Percentiles rank a stretch among this genome's conserved stretches.
Conservation (phyloP, 2,329 filamentous ascomycete species). For the Penicillium sp. region DNA sequence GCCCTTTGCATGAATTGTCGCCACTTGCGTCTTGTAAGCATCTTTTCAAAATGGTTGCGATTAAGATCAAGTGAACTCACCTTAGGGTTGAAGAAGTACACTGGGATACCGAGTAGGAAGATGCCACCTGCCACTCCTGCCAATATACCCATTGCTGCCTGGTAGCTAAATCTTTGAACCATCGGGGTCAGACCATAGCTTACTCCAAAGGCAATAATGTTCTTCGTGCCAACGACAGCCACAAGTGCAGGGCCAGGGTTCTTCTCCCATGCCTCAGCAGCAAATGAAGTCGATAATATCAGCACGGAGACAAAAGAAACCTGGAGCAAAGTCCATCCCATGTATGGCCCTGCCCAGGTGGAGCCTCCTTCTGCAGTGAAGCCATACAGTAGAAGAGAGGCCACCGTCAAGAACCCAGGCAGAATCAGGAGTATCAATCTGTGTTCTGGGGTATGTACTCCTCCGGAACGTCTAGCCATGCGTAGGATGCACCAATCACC, state of each 20-base stretch:
- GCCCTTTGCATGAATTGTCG: conserved; percentile 12
- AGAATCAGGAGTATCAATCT: no score
- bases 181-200: conserved; percentile 30
- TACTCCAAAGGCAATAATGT: conserved; percentile 25
- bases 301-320: conserved; percentile 27
- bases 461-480: no score
- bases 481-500: no score
- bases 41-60: not conserved
- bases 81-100: conserved; percentile 25
- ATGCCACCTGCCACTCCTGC: conserved; percentile 19
- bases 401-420: no score
- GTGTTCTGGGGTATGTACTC: no score
- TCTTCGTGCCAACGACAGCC: conserved; percentile 20
- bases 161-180: conserved; percentile 25
- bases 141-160: conserved; percentile 24
- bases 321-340: conserved; percentile 6
- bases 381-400: no score
- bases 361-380: no score
- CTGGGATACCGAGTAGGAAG: conserved; percentile 24
- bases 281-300: conserved; percentile 34
- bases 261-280: conserved; percentile 34
- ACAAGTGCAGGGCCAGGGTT: conserved; percentile 31
- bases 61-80: conserved; percentile 8
- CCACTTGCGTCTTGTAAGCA: conserved; percentile 7
- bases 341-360: no score